A percentile compares a stretch with the other conserved stretches of the same genome.
Evolutionary conservation across 2,329 filamentous ascomycete genomes (phyloP).

Genomic region (Hymenoscyphus scutula): DNA sequence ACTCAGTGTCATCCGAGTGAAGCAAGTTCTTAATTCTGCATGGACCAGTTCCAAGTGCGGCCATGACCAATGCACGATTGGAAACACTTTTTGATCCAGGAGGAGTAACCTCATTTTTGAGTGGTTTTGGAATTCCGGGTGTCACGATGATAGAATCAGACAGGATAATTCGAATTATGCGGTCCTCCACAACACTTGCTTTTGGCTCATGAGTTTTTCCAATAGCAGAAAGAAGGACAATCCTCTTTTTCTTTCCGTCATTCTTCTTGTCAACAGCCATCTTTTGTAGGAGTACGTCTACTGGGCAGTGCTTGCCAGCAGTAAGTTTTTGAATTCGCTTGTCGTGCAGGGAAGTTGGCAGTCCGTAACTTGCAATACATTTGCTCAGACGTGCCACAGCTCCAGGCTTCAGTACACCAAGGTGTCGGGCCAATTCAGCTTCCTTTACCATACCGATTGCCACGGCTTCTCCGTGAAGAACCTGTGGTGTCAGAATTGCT

Average conservation of each 20-base stretch:
- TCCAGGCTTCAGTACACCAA: slow-evolving; percentile 80
- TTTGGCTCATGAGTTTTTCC: slow-evolving; percentile 83
- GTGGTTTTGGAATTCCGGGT: slow-evolving; percentile 64
- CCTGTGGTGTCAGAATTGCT: slow-evolving; percentile 90
- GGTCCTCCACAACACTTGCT: slow-evolving; percentile 86
- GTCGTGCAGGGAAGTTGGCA: slow-evolving; percentile 83
- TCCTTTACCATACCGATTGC: slow-evolving; percentile 99
- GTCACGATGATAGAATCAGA: slow-evolving; percentile 74
- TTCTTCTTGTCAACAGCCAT: slow-evolving; percentile 99
- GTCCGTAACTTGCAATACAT: slow-evolving; percentile 88
- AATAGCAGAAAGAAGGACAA: slow-evolving; percentile 87
- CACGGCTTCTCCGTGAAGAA: slow-evolving; percentile 93
- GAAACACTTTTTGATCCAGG: slow-evolving; percentile 98
- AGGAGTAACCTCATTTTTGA: slow-evolving; percentile 75
- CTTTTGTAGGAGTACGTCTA: slow-evolving; percentile 80
- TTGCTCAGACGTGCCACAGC: slow-evolving; percentile 89
- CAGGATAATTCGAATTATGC: slow-evolving; percentile 77
- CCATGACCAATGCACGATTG: slow-evolving; percentile 90
- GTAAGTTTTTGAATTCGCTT: slow-evolving; percentile 78
- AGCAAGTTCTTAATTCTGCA: slow-evolving; percentile 90
- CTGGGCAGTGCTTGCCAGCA: slow-evolving; percentile 81
- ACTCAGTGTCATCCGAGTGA: slow-evolving; percentile 95
- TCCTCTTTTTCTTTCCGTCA: slow-evolving; percentile 90
- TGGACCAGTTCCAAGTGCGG: slow-evolving; percentile 80
- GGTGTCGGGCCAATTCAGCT: slow-evolving; percentile 84